Base-by-base conservation (phyloP, 2,329 filamentous ascomycete genomes). In the Nannizziopsis arthrosporioides region DNA sequence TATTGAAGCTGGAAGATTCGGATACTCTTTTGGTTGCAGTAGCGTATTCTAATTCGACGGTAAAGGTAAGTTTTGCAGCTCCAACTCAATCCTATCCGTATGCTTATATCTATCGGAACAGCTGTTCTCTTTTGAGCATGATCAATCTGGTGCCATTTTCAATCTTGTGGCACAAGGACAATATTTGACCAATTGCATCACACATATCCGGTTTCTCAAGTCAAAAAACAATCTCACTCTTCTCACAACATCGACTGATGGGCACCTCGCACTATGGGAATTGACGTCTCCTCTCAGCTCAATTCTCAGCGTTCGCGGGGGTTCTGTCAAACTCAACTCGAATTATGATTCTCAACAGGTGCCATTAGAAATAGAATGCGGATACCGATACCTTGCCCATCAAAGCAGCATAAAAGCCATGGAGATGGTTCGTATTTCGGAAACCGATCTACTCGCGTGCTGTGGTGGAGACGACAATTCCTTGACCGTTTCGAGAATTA, bases 401-500 rank as follows among this genome's bases (percentile, higher is more conserved):
- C 87, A 94, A 57, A 94, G 77, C 63, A 80, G 82, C 44, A 78
- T 95, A 61, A 93, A 94, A 62, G 59, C 63, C 0, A 61, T 75
- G 49, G 60, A 67, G 2, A 45, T 65, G 3, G 50, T 62, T 1
- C 40, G 57, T 22, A 44, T 71, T 11, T 55, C 58, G 14, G 53
- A 60, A 27, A 57, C 55, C n/a, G 54, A 65, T 44, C 56, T 68
- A 55, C 55, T 84, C 0, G 60, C 94, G 14, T 63, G 85, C 3
- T 88, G 86, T 0, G 87, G 85, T 19, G 88, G 92, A 17, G 92
- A 98, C 57, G 92, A 96, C 63, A 92, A 92, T 53, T 82, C 83
- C 2, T 63, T 96, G 0, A 81, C 76, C 0, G 58, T 85, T 9
- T 76, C 75, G 0, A 60, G 74, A 30, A 56, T 73, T 22, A 55